A percentile compares a stretch with the other conserved stretches of the same genome.
phyloP scores from a whole-genome alignment of 2,329 filamentous ascomycete genomes.

The Aciculosporium take region DNA sequence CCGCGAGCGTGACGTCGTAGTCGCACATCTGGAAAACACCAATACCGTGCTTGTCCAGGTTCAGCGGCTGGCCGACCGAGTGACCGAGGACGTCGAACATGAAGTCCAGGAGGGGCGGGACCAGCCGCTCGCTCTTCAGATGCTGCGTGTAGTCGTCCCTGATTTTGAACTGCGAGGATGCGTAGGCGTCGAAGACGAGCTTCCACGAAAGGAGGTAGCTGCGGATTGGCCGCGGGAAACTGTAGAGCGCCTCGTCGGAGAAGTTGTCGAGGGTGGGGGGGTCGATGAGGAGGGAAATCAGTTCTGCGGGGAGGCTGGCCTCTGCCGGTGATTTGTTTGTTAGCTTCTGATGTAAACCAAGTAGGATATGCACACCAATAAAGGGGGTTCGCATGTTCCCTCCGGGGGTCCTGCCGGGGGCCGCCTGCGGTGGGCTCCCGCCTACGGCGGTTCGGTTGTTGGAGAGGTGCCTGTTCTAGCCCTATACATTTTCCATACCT shows the following conservation, averaged over 20 bases:
- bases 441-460: no score
- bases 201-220: constrained; percentile 83
- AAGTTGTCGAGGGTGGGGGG: constrained; percentile 57
- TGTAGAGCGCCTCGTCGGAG: constrained; percentile 48
- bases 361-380: no score
- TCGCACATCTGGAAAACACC: constrained; percentile 37
- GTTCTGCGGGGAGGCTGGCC: constrained; percentile 66
- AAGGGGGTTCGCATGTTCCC: no score
- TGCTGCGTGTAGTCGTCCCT: constrained; percentile 67
- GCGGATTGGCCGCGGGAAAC: constrained; percentile 56
- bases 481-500: constrained; percentile 16
- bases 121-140: constrained; percentile 58
- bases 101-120: constrained; percentile 60
- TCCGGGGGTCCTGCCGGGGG: no score
- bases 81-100: constrained; percentile 76
- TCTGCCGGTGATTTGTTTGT: constrained; percentile 18
- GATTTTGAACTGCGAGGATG: constrained; percentile 64
- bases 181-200: constrained; percentile 76
- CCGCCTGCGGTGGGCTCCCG: no score
- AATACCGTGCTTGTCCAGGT: constrained; percentile 54
- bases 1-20: constrained; percentile 38
- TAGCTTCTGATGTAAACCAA: no score
- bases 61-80: constrained; percentile 56
- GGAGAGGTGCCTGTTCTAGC: background rate
- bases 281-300: constrained; percentile 71